These are phyloP conservation scores for Neoascochyta sp. DNA, from an alignment of 2,329 filamentous ascomycete species.

Conservation along the genomic window DNA sequence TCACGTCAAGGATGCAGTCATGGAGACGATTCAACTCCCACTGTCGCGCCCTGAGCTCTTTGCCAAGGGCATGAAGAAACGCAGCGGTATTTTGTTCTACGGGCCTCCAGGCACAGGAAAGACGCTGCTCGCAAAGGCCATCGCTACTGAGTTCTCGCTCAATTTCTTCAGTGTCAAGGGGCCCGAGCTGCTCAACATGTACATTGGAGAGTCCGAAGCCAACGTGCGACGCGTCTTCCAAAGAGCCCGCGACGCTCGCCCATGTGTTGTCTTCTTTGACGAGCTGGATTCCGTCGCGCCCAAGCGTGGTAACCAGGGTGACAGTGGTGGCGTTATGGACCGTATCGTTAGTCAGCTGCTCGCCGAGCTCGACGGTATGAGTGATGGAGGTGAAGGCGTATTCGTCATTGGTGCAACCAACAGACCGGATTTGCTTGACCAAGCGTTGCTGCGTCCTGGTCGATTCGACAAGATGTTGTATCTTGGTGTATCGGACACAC, in stretches of 20 bases:
- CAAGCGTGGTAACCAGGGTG: conserved; percentile 94
- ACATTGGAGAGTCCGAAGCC: conserved; percentile 89
- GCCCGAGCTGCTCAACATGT: conserved; percentile 90
- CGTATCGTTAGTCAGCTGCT: conserved; percentile 92
- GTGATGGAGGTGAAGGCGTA: conserved; percentile 77
- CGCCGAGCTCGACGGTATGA: conserved; percentile 97
- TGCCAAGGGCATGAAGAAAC: conserved; percentile 96
- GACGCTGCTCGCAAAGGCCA: conserved; percentile 87
- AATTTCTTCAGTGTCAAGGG: conserved; percentile 96
- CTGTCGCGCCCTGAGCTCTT: conserved; percentile 90
- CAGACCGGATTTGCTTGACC: conserved; percentile 86
- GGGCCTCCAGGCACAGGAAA: conserved; percentile 89
- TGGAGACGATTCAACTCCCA: conserved; percentile 92
- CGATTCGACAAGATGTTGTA: conserved; percentile 99
- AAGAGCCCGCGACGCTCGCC: conserved; percentile 76
- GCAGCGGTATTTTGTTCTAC: conserved; percentile 88
- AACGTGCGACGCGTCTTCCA: conserved; percentile 89
- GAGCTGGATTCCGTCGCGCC: conserved; percentile 91
- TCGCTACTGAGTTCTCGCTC: conserved; percentile 87
- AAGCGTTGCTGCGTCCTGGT: conserved; percentile 81
- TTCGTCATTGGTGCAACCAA: conserved; percentile 98
- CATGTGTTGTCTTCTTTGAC: conserved; percentile 91
- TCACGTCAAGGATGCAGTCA: conserved; percentile 94
- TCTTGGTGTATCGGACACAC: conserved; percentile 90
- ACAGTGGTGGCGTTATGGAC: conserved; percentile 97